These are phyloP conservation scores for Myrmaecium sp. DNA, from an alignment of 2,329 filamentous ascomycete species.

Conservation along the genomic window DNA sequence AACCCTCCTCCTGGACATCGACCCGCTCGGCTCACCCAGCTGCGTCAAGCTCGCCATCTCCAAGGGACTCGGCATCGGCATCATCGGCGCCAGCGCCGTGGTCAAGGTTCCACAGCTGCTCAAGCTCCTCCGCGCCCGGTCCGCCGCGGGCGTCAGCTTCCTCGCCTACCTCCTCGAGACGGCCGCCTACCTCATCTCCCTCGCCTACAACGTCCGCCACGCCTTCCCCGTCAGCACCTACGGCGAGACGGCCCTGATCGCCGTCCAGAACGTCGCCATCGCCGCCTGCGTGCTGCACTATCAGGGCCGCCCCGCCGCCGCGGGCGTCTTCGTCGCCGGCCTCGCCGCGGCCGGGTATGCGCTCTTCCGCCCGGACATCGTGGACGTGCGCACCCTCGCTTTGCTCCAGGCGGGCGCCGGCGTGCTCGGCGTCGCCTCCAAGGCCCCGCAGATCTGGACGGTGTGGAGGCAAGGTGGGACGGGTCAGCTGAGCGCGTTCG, in stretches of 20 bases:
- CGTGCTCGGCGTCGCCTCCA: conserved; percentile 68
- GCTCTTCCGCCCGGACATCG: conserved; percentile 48
- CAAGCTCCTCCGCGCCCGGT: conserved; percentile 70
- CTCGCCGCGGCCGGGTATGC: conserved; percentile 53
- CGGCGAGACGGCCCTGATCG: conserved; percentile 84
- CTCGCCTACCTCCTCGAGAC: conserved; percentile 89
- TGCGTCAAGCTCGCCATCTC: conserved; percentile 84
- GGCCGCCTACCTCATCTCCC: conserved; percentile 65
- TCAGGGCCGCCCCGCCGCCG: conserved; percentile 47
- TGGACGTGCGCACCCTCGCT: conserved; percentile 49
- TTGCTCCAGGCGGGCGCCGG: conserved; percentile 76
- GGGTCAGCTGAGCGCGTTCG: conserved; percentile 90
- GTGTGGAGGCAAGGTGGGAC: conserved; percentile 77
- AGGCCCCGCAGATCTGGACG: conserved; percentile 80
- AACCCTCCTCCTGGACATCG: conserved; percentile 68
- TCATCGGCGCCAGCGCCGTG: conserved; percentile 75
- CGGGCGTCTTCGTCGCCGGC: conserved; percentile 62
- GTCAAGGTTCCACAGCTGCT: conserved; percentile 96
- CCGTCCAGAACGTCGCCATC: conserved; percentile 84
- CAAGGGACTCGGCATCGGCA: conserved; percentile 84
- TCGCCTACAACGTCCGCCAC: conserved; percentile 84
- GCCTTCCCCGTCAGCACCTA: conserved; percentile 93
- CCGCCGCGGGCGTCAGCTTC: conserved; percentile 71
- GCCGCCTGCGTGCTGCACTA: conserved; percentile 75
- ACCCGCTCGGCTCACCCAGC: conserved; percentile 50